Percentiles rank a stretch among this genome's conserved stretches.
phyloP scores from a whole-genome alignment of 2,329 filamentous ascomycete species.

The Podosphaera leucotricha region DNA sequence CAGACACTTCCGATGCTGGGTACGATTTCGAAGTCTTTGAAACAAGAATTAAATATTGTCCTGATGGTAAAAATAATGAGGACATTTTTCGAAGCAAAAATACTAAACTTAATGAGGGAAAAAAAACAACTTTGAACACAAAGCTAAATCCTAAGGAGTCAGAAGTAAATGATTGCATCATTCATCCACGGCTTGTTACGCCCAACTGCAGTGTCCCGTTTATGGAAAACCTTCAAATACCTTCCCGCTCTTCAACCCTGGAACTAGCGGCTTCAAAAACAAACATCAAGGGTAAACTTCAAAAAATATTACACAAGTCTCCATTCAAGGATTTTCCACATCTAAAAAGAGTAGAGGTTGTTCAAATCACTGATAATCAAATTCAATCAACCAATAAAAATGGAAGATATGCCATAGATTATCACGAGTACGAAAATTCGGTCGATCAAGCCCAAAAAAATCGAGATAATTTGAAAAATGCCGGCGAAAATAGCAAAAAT shows the following conservation, averaged over 20 bases:
- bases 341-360: neutral
- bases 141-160: neutral
- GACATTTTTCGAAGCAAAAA: neutral
- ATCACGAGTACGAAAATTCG: neutral
- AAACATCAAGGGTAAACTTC: neutral
- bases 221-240: neutral
- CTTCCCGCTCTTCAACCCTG: neutral
- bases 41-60: neutral
- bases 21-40: neutral
- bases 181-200: neutral
- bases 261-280: neutral
- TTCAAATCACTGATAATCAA: neutral
- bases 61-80: neutral
- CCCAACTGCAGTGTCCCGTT: neutral
- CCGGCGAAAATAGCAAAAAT: neutral
- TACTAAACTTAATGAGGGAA: neutral
- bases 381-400: neutral
- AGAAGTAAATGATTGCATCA: neutral
- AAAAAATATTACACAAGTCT: neutral
- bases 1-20: constrained; percentile 1
- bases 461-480: neutral
- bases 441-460: neutral
- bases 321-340: neutral
- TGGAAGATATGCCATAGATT: too few relatives aligned
- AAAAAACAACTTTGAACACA: neutral